Evolutionary conservation across 108 stramenopile genomes (phyloP).

Genomic region (Cyclotella sp.): DNA sequence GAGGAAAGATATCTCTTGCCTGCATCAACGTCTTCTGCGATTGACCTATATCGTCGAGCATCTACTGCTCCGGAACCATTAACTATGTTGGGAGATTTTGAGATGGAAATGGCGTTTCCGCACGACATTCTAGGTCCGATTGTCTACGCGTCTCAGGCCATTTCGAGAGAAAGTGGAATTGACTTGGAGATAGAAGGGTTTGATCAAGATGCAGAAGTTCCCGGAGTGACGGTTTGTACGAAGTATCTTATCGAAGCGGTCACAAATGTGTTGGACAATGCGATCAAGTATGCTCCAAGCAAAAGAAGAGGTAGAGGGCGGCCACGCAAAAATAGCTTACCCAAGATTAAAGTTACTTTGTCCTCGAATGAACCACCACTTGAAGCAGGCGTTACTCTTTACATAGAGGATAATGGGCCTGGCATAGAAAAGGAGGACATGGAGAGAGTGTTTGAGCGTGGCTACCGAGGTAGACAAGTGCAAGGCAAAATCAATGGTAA

Average conservation of each 20-base stretch:
- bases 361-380: conserved; percentile 54
- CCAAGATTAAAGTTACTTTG: conserved; percentile 64
- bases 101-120: conserved; percentile 79
- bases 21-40: conserved; percentile 12
- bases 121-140: conserved; percentile 74
- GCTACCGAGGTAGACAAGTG: conserved; percentile 63
- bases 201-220: conserved; percentile 67
- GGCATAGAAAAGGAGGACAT: conserved; percentile 71
- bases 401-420: conserved; percentile 87
- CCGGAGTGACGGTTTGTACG: conserved; percentile 68
- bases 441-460: conserved; percentile 74
- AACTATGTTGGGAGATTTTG: conserved; percentile 36
- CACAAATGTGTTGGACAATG: conserved; percentile 86
- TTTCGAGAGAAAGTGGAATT: conserved; percentile 72
- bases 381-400: conserved; percentile 68
- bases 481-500: conserved; percentile 53
- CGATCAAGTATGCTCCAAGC: conserved; percentile 75
- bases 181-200: conserved; percentile 64
- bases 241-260: conserved; percentile 77
- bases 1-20: conserved; percentile 28
- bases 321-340: conserved; percentile 36
- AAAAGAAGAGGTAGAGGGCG: conserved; percentile 37
- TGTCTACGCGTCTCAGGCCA: conserved; percentile 63
- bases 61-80: not conserved
- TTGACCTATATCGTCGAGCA: conserved; percentile 9